Percentiles rank a stretch among this genome's conserved stretches.
Conservation (phyloP, 108 stramenopile species). For the Skeletonema grethae region DNA sequence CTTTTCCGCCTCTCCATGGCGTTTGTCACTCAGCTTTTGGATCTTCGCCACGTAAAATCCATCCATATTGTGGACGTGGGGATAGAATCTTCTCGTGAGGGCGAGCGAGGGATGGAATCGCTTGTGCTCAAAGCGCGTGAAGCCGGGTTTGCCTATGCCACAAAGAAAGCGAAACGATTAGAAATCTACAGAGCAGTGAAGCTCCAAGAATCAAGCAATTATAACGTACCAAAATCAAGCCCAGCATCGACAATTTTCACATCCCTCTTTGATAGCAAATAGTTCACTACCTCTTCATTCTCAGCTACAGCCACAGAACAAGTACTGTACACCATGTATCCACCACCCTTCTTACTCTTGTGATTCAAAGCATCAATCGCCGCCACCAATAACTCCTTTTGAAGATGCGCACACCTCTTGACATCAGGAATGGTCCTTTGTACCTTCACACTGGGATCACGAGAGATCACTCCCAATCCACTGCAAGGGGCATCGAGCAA, state of each 20-base stretch:
- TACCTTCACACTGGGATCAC: constrained; percentile 97
- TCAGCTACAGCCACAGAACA: constrained; percentile 97
- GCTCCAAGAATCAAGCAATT: background rate
- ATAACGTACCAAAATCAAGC: constrained; percentile 84
- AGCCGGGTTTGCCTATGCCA: constrained; percentile 83
- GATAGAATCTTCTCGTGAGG: constrained; percentile 95
- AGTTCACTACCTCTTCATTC: constrained; percentile 99
- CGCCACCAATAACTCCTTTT: constrained; percentile 97
- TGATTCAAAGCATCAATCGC: constrained; percentile 96
- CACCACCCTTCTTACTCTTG: constrained; percentile 91
- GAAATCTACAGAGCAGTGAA: background rate
- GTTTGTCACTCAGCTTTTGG: constrained; percentile 85
- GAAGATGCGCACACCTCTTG: constrained; percentile 88
- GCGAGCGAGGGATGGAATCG: constrained; percentile 97
- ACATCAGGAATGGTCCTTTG: constrained; percentile 94
- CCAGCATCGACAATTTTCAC: constrained; percentile 94
- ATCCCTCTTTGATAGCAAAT: constrained; percentile 92
- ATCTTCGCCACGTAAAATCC: constrained; percentile 99
- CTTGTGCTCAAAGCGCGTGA: constrained; percentile 91
- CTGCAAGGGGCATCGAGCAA: constrained; percentile 99
- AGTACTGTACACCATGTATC: constrained; percentile 97
- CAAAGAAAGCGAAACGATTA: background rate
- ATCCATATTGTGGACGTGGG: constrained; percentile 99
- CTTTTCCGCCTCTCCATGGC: constrained; percentile 58
- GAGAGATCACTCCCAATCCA: constrained; percentile 97